Conservation (phyloP, 441 rosid species). For the Manihot esculenta region DNA sequence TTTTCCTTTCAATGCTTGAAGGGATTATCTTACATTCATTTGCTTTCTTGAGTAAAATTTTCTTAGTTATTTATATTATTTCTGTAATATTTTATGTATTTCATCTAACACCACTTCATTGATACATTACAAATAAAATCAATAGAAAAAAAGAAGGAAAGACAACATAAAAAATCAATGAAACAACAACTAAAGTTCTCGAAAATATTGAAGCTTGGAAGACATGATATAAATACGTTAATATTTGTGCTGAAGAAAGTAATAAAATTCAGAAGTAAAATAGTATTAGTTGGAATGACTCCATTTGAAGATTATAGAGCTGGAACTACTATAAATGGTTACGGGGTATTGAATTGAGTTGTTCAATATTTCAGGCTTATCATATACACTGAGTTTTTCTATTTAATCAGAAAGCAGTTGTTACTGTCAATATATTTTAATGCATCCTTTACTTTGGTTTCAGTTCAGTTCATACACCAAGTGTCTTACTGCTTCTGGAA, state of each 20-base stretch:
- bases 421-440: not conserved
- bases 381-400: not conserved
- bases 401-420: not conserved
- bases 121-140: not conserved
- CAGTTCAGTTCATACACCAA: conserved; percentile 48
- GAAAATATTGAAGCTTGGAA: not conserved
- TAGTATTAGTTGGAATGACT: not conserved
- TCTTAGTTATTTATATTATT: not conserved
- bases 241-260: not conserved
- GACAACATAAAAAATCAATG: not conserved
- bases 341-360: not conserved
- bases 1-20: not conserved
- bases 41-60: not conserved
- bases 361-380: not conserved
- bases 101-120: not conserved
- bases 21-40: not conserved
- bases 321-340: not conserved
- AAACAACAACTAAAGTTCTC: not conserved
- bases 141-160: not conserved
- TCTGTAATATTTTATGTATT: not conserved
- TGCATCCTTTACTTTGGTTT: not conserved
- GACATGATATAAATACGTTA: not conserved
- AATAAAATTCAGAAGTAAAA: not conserved
- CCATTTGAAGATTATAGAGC: not conserved
- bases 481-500: conserved; percentile 33